Evolutionary conservation across 345 rosid species (phyloP).

Genomic region (Erucastrum elatum): DNA sequence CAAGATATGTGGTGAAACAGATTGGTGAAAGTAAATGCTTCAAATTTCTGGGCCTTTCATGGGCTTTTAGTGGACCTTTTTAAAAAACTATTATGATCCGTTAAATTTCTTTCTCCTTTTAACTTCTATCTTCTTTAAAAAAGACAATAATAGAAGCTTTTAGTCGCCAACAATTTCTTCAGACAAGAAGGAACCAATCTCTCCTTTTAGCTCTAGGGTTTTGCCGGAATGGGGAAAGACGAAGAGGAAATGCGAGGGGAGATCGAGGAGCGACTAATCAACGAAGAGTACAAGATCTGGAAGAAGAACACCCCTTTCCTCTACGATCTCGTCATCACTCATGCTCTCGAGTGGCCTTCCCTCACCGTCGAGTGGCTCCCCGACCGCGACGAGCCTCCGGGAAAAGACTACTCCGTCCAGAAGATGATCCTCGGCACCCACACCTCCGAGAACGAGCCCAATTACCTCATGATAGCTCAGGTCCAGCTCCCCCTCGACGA

Average conservation of each 20-base stretch:
- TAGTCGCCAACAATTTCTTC: not conserved
- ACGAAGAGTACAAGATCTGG: conserved; percentile 99
- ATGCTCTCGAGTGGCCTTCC: conserved; percentile 98
- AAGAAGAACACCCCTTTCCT: conserved; percentile 98
- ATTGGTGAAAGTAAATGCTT: conserved; percentile 79
- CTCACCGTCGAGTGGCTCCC: conserved; percentile 98
- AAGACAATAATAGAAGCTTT: not conserved
- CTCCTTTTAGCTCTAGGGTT: not conserved
- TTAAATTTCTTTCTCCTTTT: not conserved
- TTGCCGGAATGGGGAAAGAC: conserved; percentile 73
- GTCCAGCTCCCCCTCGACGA: conserved; percentile 97
- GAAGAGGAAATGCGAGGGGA: conserved; percentile 98
- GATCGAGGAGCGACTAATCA: conserved; percentile 90
- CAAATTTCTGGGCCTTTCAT: conserved; percentile 9
- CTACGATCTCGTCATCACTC: conserved; percentile 93
- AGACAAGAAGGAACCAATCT: not conserved
- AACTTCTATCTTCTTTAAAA: not conserved
- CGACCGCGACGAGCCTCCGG: conserved; percentile 91
- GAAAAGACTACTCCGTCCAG: conserved; percentile 91
- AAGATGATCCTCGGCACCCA: conserved; percentile 98
- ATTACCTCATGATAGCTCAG: conserved; percentile 93
- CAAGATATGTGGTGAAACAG: conserved; percentile 68
- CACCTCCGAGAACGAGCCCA: conserved; percentile 98
- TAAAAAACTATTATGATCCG: not conserved
- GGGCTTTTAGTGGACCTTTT: not conserved